These are phyloP conservation scores for Phaeosphaeria sp. DNA, from an alignment of 2,329 filamentous ascomycete species.

Conservation along the genomic window DNA sequence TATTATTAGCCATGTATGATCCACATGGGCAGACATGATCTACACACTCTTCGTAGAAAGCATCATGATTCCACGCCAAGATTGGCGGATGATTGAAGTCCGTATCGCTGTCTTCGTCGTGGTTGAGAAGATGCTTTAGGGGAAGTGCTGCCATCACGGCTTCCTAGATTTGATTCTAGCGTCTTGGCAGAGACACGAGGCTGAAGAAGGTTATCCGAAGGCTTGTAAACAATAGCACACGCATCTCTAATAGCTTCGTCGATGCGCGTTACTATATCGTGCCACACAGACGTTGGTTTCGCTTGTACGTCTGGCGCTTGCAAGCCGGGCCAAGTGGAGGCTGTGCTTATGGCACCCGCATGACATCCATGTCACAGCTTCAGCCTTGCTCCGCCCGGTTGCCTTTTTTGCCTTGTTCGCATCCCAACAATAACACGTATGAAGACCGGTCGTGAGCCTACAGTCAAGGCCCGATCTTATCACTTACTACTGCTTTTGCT, in stretches of 20 bases:
- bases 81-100: slow-evolving; percentile 5
- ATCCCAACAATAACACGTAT: neutral
- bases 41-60: slow-evolving; percentile 15
- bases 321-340: neutral
- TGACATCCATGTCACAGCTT: neutral
- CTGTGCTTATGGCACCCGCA: slow-evolving; percentile 8
- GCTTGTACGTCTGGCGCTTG: slow-evolving; percentile 2
- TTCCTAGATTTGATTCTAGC: slow-evolving; percentile 3
- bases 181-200: slow-evolving; percentile 12
- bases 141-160: slow-evolving; percentile 14
- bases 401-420: neutral
- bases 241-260: neutral
- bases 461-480: too few relatives aligned
- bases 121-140: slow-evolving; percentile 33
- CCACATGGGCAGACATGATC: neutral
- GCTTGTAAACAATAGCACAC: neutral
- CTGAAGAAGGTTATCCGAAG: neutral
- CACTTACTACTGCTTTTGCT: too few relatives aligned
- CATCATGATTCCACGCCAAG: slow-evolving; percentile 14
- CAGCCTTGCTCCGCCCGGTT: slow-evolving; percentile 19
- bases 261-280: neutral
- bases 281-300: neutral
- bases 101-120: slow-evolving; percentile 14
- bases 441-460: neutral
- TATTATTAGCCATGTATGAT: neutral